Evolutionary conservation across 2,329 filamentous ascomycete genomes (phyloP).

Genomic region (Talaromyces sp.): DNA sequence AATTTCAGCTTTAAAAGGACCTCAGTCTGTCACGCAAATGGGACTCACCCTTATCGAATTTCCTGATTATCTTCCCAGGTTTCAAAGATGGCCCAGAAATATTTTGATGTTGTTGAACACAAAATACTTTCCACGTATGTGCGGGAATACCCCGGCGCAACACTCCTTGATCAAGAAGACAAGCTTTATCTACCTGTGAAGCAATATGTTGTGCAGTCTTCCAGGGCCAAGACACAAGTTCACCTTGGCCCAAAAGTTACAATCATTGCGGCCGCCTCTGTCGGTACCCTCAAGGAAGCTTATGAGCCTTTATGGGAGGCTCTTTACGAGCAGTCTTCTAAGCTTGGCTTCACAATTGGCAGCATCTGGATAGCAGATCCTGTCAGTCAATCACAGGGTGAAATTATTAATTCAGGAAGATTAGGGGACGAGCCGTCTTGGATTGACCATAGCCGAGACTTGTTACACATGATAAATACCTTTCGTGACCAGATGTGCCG

Average conservation of each 20-base stretch:
- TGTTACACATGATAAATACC: neutral
- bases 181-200: neutral
- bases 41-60: too few relatives aligned
- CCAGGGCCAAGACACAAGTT: too few relatives aligned
- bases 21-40: too few relatives aligned
- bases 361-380: neutral
- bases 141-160: neutral
- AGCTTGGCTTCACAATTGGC: neutral
- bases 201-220: too few relatives aligned
- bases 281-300: neutral
- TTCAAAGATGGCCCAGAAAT: too few relatives aligned
- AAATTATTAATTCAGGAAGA: neutral
- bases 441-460: neutral
- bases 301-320: neutral
- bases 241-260: neutral
- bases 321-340: neutral
- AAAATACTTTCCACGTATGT: neutral
- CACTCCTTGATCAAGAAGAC: neutral
- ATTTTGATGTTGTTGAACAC: neutral
- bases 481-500: neutral
- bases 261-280: neutral
- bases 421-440: neutral
- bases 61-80: too few relatives aligned
- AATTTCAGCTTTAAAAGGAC: too few relatives aligned
- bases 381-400: neutral